Percentiles rank a stretch among this genome's conserved stretches.
Evolutionary conservation across 2,329 filamentous ascomycete species (phyloP).

Genomic region (Fusarium sulawesiense): DNA sequence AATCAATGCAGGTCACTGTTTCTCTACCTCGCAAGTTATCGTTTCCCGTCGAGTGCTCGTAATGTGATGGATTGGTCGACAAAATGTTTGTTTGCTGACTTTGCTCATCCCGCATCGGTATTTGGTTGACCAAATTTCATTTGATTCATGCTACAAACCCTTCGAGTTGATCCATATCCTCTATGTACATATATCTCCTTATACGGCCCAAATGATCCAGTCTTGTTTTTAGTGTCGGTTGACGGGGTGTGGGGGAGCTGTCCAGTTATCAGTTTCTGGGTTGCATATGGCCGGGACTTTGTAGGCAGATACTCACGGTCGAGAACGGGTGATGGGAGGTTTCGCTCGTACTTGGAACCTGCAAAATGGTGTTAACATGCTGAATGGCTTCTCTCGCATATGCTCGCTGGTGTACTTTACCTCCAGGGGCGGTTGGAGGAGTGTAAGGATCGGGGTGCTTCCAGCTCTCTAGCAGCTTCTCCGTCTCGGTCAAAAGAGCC

Average conservation of each 20-base stretch:
- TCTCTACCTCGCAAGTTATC: neutral
- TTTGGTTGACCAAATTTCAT: conserved; percentile 23
- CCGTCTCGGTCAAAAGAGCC: conserved; percentile 87
- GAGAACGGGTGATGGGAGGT: conserved; percentile 82
- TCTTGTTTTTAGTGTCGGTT: conserved; percentile 42
- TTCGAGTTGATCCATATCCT: conserved; percentile 20
- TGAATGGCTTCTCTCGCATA: neutral
- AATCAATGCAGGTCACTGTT: neutral
- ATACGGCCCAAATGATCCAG: conserved; percentile 13
- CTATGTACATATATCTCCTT: conserved; percentile 38
- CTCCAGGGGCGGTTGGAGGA: conserved; percentile 91
- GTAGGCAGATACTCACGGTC: conserved; percentile 72
- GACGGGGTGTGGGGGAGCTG: conserved; percentile 47
- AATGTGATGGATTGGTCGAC: neutral
- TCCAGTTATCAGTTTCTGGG: conserved; percentile 20
- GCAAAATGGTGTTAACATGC: conserved; percentile 30
- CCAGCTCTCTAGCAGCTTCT: conserved; percentile 89
- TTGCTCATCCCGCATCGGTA: neutral
- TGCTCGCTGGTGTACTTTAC: conserved; percentile 60
- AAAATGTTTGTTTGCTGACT: neutral
- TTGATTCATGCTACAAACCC: conserved; percentile 27
- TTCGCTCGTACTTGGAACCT: conserved; percentile 98
- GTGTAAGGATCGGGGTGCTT: conserved; percentile 97
- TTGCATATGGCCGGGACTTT: neutral
- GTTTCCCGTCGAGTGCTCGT: neutral